These are phyloP conservation scores for Ceratocystis cubensis DNA, from an alignment of 2,329 filamentous ascomycete genomes.

Conservation along the genomic window DNA sequence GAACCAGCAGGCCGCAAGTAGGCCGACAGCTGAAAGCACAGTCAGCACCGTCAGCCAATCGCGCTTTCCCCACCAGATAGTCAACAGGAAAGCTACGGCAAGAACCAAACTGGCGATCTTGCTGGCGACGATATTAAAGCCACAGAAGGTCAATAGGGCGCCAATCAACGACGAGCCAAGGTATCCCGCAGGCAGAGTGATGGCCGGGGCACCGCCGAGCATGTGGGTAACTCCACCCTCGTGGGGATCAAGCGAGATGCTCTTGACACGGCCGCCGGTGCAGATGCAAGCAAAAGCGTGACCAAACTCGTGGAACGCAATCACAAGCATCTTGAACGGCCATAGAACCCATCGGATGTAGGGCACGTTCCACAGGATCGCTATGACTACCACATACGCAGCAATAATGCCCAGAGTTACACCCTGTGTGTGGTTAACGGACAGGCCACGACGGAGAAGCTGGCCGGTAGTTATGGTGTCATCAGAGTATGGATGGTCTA, in stretches of 20 bases:
- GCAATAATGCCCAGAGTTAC: constrained; percentile 60
- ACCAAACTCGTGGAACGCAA: constrained; percentile 70
- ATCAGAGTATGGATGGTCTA: constrained; percentile 6
- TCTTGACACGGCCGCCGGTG: constrained; percentile 62
- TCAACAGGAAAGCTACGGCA: constrained; percentile 63
- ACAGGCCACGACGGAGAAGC: constrained; percentile 18
- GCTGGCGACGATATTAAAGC: constrained; percentile 68
- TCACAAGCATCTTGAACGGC: constrained; percentile 82
- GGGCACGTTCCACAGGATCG: constrained; percentile 66
- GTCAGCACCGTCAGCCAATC: constrained; percentile 68
- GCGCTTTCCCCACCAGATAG: constrained; percentile 66
- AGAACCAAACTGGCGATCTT: constrained; percentile 66
- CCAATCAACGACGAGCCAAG: constrained; percentile 66
- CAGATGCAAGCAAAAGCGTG: constrained; percentile 61
- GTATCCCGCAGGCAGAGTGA: constrained; percentile 68
- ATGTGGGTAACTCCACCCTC: constrained; percentile 72
- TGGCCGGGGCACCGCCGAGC: constrained; percentile 54
- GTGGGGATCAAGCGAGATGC: constrained; percentile 43
- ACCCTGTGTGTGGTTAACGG: constrained; percentile 44
- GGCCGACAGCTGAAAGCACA: constrained; percentile 53
- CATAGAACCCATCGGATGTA: constrained; percentile 63
- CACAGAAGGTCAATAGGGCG: constrained; percentile 63
- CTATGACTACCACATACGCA: constrained; percentile 60
- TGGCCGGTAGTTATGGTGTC: not conserved
- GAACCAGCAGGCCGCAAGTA: constrained; percentile 67